phyloP scores from a whole-genome alignment of 2,329 filamentous ascomycete species.

The Orbilia ellipsospora region DNA sequence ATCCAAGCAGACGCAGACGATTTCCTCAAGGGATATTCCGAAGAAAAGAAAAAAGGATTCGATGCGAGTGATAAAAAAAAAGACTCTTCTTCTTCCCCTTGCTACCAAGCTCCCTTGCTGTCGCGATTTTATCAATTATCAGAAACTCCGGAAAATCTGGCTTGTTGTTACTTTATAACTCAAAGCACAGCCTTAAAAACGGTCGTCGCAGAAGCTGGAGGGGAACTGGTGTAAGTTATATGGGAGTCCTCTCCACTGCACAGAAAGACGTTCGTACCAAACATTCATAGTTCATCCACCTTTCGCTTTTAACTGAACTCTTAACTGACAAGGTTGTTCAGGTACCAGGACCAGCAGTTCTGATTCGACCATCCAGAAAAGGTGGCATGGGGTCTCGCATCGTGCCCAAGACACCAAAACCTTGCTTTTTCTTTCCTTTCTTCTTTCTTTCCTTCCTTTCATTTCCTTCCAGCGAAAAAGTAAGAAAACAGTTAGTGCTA shows the following conservation, averaged over 20 bases:
- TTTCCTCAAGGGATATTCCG: constrained; percentile 48
- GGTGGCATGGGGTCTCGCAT: constrained; percentile 51
- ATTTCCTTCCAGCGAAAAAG: constrained; percentile 1
- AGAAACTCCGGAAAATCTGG: constrained; percentile 50
- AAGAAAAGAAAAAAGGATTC: constrained; percentile 39
- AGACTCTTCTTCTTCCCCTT: constrained; percentile 32
- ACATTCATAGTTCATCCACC: constrained; percentile 13
- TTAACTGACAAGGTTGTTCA: constrained; percentile 32
- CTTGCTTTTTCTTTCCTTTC: constrained; percentile 30
- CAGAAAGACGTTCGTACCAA: not conserved
- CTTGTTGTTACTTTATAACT: constrained; percentile 28
- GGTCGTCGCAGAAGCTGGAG: constrained; percentile 47
- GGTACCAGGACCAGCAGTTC: constrained; percentile 50
- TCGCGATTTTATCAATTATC: constrained; percentile 39
- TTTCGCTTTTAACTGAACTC: constrained; percentile 38
- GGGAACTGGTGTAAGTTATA: constrained; percentile 40
- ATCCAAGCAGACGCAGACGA: not conserved
- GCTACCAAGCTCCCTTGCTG: constrained; percentile 26
- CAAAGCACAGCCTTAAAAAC: constrained; percentile 51
- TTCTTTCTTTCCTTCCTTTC: not conserved
- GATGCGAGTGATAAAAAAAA: constrained; percentile 30
- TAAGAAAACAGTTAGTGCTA: not conserved
- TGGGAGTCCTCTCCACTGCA: constrained; percentile 31
- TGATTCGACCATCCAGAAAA: constrained; percentile 42
- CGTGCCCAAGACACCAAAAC: constrained; percentile 9